Conservation (phyloP, 2,329 filamentous ascomycete species). For the Reticulascus tulasneorum region DNA sequence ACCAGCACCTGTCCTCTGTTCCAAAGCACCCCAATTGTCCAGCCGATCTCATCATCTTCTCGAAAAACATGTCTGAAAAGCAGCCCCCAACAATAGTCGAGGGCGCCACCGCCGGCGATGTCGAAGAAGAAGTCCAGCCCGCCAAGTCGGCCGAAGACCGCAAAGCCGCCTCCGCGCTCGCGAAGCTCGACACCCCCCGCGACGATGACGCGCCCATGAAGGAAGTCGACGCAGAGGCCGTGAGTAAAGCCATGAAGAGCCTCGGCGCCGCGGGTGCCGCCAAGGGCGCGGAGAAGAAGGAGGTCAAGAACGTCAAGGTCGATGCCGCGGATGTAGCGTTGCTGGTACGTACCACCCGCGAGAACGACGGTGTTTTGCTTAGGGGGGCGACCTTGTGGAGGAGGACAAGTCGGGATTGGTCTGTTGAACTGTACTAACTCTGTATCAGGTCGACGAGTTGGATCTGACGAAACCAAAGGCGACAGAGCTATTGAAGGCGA, state of each 20-base stretch:
- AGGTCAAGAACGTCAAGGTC: constrained; percentile 64
- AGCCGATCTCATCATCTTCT: not conserved
- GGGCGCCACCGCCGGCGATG: constrained; percentile 55
- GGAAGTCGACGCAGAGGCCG: constrained; percentile 65
- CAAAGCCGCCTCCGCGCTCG: constrained; percentile 71
- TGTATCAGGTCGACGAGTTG: constrained; percentile 59
- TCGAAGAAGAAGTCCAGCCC: constrained; percentile 51
- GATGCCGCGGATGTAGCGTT: constrained; percentile 67
- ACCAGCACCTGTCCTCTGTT: not conserved
- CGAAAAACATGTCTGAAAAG: constrained; percentile 51
- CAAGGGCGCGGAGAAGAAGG: constrained; percentile 36
- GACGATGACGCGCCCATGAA: constrained; percentile 39
- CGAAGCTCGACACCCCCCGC: constrained; percentile 57
- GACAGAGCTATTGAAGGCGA: constrained; percentile 66
- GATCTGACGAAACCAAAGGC: constrained; percentile 69
- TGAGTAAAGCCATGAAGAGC: constrained; percentile 67
- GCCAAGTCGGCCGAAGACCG: constrained; percentile 71
- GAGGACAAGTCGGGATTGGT: not conserved
- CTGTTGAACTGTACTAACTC: not conserved
- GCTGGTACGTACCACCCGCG: constrained; percentile 46
- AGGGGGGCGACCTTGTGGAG: not conserved
- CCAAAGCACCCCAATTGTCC: not conserved
- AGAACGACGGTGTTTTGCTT: not conserved
- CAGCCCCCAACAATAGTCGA: constrained; percentile 56
- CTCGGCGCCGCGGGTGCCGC: constrained; percentile 37